A percentile compares a stretch with the other conserved stretches of the same genome.
phyloP scores from a whole-genome alignment of 345 rosid genomes.

The Pistacia integerrima region DNA sequence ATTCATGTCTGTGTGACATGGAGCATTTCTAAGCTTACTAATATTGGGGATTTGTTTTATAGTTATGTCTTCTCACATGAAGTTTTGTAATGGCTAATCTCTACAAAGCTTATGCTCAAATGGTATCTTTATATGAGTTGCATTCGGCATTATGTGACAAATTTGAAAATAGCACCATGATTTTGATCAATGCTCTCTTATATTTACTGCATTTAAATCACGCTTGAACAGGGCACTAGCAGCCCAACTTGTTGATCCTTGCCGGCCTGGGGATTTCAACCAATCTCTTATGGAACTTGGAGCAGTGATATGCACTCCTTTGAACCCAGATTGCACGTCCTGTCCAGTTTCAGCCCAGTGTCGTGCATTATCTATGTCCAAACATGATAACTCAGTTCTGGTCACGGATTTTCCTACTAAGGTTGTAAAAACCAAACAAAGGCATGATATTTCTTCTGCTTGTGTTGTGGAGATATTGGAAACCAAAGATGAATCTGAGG shows the following conservation, averaged over 20 bases:
- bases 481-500: conserved; percentile 23
- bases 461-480: conserved; percentile 80
- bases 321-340: conserved; percentile 68
- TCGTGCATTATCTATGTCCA: conserved; percentile 57
- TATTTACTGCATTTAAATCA: conserved; percentile 19
- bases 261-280: conserved; percentile 90
- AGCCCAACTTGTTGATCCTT: conserved; percentile 81
- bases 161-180: background rate
- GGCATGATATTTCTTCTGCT: conserved; percentile 66
- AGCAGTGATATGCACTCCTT: conserved; percentile 78
- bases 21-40: background rate
- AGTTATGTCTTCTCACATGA: background rate
- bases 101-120: background rate
- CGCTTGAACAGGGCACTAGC: conserved; percentile 69
- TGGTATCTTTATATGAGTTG: background rate
- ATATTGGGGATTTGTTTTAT: background rate
- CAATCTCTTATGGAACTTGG: conserved; percentile 98
- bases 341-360: conserved; percentile 85
- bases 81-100: background rate
- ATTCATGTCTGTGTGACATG: background rate
- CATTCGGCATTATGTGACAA: background rate
- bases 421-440: conserved; percentile 66
- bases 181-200: conserved; percentile 1
- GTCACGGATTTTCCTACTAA: conserved; percentile 84
- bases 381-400: conserved; percentile 39